A percentile compares a stretch with the other conserved stretches of the same genome.
Evolutionary conservation across 179 eudicot species (phyloP).

Genomic region (Carnegiea gigantea): DNA sequence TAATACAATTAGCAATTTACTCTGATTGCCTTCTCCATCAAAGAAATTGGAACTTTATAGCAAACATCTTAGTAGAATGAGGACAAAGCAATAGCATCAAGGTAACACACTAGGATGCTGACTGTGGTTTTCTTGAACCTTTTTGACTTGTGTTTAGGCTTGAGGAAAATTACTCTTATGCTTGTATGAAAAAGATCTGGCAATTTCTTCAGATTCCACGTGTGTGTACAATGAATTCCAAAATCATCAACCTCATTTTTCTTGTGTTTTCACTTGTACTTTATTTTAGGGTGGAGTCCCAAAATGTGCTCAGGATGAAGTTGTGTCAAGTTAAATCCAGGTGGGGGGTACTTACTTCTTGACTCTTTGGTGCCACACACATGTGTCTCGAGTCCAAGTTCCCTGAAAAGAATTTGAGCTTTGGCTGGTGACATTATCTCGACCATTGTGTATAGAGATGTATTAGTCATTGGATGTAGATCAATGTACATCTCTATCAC

Average conservation of each 20-base stretch:
- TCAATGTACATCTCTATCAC: slow-evolving; percentile 39
- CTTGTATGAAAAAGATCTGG: not conserved
- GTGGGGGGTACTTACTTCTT: slow-evolving; percentile 21
- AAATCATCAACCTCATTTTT: not conserved
- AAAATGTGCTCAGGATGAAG: slow-evolving; percentile 59
- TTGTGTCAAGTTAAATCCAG: slow-evolving; percentile 45
- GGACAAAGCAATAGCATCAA: too few species aligned
- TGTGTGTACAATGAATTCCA: not conserved
- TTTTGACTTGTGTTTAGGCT: too few species aligned
- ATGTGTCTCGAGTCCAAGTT: slow-evolving; percentile 34
- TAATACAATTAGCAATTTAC: not conserved
- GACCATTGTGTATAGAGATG: slow-evolving; percentile 33
- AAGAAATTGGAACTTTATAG: too few species aligned
- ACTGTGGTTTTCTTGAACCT: too few species aligned
- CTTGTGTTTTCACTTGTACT: slow-evolving; percentile 29
- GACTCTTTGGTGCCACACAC: slow-evolving; percentile 36
- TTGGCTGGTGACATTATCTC: slow-evolving; percentile 39
- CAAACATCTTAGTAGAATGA: too few species aligned
- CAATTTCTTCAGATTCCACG: not conserved
- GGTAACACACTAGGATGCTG: too few species aligned
- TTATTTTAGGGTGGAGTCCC: slow-evolving; percentile 40
- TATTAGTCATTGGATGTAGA: slow-evolving; percentile 37
- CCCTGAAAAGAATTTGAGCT: slow-evolving; percentile 28
- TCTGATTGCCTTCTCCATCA: too few species aligned
- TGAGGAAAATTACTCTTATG: too few species aligned